Evolutionary conservation across 2,329 filamentous ascomycete species (phyloP), one percentile per base, ranked within the genome.

Genomic region (Fusarium burgessii): DNA sequence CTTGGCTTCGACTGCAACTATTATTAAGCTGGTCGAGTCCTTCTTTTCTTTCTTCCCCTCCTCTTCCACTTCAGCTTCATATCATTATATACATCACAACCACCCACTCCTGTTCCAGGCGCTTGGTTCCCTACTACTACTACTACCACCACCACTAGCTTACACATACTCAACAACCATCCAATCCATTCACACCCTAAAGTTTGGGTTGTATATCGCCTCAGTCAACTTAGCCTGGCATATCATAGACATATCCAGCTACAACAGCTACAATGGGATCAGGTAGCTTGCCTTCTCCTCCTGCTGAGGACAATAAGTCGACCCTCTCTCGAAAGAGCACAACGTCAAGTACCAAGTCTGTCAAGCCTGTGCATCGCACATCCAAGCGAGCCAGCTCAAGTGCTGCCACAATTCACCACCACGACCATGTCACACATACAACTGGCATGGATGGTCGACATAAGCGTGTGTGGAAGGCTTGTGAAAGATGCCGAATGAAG

Each of bases 391-490:
- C 86, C 51, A 82, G 80, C 70, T 80, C 81, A 38, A 79, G 71
- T 47, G 77, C 78, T 38, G 77, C 80, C 43, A 76, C 77, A 32
- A 71, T 76, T 43, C 80, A 80, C 63, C 80, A 82, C 64, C 81
- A 83, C 57, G 80, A 83, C 55, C 78, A 81, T 63, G 62, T 78
- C 45, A 66, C 77, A 43, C 76, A 80, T 58, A 74, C 71, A 47
- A 68, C 74, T 60, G 80, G 80, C 42, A 81, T 85, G 70, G 88
- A 90, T 70, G 85, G 84, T 50, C 84, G 88, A 68, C 88, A 90
- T 76, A 91, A 90, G 82, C 83, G 89, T 71, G 88, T 90, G 58
- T 90, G 88, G 88, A 91, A 91, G 77, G 89, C 89, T 20, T 91
- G 89, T 70, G 88, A 91, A 80, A 82, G 89, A 71, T 91, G 89